Conservation (phyloP, 2,329 filamentous ascomycete genomes). For the Nigrospora oryzae region DNA sequence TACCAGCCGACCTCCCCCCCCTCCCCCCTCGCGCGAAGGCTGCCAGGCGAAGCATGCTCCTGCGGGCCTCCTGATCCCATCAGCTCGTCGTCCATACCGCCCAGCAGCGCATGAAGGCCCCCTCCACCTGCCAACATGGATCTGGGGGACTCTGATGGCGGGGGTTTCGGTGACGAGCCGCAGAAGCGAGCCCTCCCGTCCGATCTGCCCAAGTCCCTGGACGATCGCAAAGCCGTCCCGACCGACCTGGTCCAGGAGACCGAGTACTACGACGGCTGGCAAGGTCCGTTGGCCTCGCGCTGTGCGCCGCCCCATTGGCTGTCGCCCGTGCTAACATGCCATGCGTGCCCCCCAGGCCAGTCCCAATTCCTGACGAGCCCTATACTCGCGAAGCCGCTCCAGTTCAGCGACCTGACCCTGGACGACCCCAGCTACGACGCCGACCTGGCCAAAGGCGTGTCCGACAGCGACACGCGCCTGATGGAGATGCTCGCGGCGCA, state of each 20-base stretch:
- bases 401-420: constrained; percentile 73
- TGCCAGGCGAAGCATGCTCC: too few relatives aligned
- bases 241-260: constrained; percentile 68
- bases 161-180: constrained; percentile 31
- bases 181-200: constrained; percentile 52
- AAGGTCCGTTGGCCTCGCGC: constrained; percentile 48
- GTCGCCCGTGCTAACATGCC: too few relatives aligned
- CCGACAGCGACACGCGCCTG: constrained; percentile 76
- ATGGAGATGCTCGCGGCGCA: constrained; percentile 96
- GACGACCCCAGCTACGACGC: constrained; percentile 71
- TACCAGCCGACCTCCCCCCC: too few relatives aligned
- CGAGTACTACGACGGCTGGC: constrained; percentile 98
- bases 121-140: constrained; percentile 46
- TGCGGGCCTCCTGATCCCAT: too few relatives aligned
- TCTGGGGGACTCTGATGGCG: constrained; percentile 41
- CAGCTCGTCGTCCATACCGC: too few relatives aligned
- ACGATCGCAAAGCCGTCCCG: constrained; percentile 70
- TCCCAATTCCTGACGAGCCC: constrained; percentile 91
- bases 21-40: too few relatives aligned
- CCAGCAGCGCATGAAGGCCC: constrained; percentile 6
- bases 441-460: constrained; percentile 46
- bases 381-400: constrained; percentile 72
- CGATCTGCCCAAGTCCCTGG: constrained; percentile 84
- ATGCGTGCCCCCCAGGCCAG: constrained; percentile 54
- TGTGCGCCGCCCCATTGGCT: too few relatives aligned